Base-by-base conservation (phyloP, 805 yeast genomes). In the Wickerhamiella dianesei region DNA sequence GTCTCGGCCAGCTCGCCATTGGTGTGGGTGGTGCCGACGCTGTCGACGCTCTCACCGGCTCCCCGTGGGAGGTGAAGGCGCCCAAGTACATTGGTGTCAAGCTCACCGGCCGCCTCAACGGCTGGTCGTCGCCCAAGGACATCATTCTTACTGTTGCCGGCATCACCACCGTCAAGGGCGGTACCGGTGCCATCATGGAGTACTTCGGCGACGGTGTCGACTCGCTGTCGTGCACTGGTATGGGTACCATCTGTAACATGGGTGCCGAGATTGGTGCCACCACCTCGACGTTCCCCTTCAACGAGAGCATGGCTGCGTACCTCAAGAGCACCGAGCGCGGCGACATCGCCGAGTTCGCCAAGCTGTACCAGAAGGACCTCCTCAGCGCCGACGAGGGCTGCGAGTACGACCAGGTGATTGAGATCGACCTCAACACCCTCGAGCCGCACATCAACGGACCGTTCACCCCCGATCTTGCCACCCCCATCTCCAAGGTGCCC, bases 1-100 rank as follows among this genome's bases (percentile, higher is more conserved):
- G 98, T 56, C 71, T 92, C 53, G 98, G 98, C 64, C 95, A 95
- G 56, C 80, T 89, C 56, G 97, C 98, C 59, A 92, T 92, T 64
- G 98, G 98, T 70, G 98, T 92, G 37, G 98, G 98, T 69, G 98
- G 98, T 73, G 98, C 98, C 47, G 98, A 92, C 69, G 98, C 98
- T 37, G 98, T 92, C 47, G 98, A 92, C 67, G 98, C 92, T 44
- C 71, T 92, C 62, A 87, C 97, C 40, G 95, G 92, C 55, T 81
- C 92, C 25, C 96, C 98, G 48, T 92, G 98, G 98, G 98, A 92
- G 71, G 76, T 92, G 66, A 88, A 88, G 72, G 97, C 97, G 47
- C 98, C 98, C 57, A 85, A 85, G 69, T 71, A 87, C 40, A 71
- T 92, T 54, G 98, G 98, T 68, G 95, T 92, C 58, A 82, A 86